A percentile compares a stretch with the other conserved stretches of the same genome.
Evolutionary conservation across 306 rosid species (phyloP).

Genomic region (Sicyos edulis): DNA sequence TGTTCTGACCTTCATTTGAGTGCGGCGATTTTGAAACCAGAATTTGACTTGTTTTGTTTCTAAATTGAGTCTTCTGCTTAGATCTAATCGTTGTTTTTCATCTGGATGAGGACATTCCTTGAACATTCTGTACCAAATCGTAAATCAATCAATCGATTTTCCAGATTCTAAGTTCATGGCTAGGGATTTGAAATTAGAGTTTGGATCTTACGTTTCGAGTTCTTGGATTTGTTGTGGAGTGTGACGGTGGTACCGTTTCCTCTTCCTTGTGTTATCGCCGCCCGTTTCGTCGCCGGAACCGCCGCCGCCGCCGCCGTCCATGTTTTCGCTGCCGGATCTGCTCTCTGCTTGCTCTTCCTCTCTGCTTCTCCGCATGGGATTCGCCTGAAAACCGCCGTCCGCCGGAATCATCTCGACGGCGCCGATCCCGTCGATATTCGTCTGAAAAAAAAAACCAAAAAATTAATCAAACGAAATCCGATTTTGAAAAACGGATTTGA

Average conservation of each 20-base stretch:
- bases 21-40: conserved; percentile 98
- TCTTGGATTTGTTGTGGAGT: conserved; percentile 98
- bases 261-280: conserved; percentile 64
- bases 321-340: conserved; percentile 78
- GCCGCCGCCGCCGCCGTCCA: no score
- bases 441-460: conserved; percentile 26
- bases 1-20: conserved; percentile 80
- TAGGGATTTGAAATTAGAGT: neutral
- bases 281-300: conserved; percentile 79
- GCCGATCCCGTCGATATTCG: conserved; percentile 66
- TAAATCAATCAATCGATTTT: neutral
- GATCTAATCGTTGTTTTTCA: conserved; percentile 87
- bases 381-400: conserved; percentile 47
- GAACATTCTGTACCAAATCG: conserved; percentile 44
- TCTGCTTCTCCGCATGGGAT: conserved; percentile 57
- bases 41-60: conserved; percentile 93
- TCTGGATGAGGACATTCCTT: conserved; percentile 99
- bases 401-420: conserved; percentile 50
- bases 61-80: conserved; percentile 62
- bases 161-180: neutral
- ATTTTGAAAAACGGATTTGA: neutral
- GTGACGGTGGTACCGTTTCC: conserved; percentile 85
- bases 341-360: conserved; percentile 53
- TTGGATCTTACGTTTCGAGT: conserved; percentile 61
- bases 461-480: neutral